Evolutionary conservation across 306 rosid genomes (phyloP).

Genomic region (Dryas drummondii): DNA sequence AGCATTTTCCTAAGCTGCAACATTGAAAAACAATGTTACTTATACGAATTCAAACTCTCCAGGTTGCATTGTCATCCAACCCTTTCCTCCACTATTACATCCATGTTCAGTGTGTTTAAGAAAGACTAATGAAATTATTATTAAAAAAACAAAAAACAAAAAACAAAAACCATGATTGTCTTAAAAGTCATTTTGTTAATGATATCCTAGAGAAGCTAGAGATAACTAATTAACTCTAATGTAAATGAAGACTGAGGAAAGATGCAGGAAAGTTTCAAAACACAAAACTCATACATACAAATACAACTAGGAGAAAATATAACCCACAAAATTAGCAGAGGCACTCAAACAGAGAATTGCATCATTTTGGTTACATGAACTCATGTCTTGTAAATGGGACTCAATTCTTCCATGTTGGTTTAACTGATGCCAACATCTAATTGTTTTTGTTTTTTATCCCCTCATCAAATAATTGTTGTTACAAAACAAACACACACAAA

Average conservation of each 20-base stretch:
- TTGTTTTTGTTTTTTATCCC: not conserved
- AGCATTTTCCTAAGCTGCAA: conserved; percentile 94
- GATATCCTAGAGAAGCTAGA: not conserved
- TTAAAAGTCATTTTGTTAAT: not conserved
- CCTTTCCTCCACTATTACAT: not conserved
- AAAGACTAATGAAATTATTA: not conserved
- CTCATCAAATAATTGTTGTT: not conserved
- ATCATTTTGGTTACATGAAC: too few relatives aligned
- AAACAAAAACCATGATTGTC: not conserved
- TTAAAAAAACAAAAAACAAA: not conserved
- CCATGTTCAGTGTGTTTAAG: not conserved
- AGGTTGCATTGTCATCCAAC: not conserved
- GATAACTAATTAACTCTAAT: not conserved
- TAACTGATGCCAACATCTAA: not conserved
- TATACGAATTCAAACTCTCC: not conserved
- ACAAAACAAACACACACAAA: not conserved
- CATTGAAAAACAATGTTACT: conserved; percentile 21
- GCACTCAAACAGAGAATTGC: too few relatives aligned
- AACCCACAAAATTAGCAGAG: too few relatives aligned
- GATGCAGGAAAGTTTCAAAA: too few relatives aligned
- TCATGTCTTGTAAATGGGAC: not conserved
- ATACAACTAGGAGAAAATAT: not conserved
- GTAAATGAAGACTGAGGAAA: too few relatives aligned
- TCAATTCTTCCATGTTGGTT: not conserved
- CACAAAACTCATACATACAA: not conserved